These are phyloP conservation scores for Phytopythium ostracodes DNA, from an alignment of 352 stramenopile species.

Conservation along the genomic window DNA sequence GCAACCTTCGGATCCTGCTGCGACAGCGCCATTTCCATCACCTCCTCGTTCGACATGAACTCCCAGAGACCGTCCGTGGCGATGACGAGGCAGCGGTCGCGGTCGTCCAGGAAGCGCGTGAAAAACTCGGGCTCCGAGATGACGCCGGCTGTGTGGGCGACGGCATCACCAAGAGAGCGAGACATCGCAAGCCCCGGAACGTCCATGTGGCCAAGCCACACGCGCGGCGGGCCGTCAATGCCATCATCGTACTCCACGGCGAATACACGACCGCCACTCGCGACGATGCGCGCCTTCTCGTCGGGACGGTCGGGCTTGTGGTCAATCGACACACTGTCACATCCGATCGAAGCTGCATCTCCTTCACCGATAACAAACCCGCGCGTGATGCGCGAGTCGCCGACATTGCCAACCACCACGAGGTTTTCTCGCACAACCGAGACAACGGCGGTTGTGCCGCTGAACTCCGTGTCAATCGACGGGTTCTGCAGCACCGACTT, in stretches of 20 bases:
- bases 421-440: constrained; percentile 68
- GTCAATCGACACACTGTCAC: constrained; percentile 92
- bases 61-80: constrained; percentile 99
- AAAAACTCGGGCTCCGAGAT: constrained; percentile 95
- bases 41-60: constrained; percentile 97
- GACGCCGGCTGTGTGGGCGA: constrained; percentile 95
- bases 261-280: constrained; percentile 95
- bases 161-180: constrained; percentile 93
- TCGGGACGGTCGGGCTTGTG: constrained; percentile 96
- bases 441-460: constrained; percentile 81
- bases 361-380: constrained; percentile 58
- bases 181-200: constrained; percentile 98
- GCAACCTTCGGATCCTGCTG: constrained; percentile 77
- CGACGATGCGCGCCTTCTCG: constrained; percentile 95
- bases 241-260: constrained; percentile 98
- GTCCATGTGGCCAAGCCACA: constrained; percentile 99
- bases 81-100: constrained; percentile 94
- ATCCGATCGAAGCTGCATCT: constrained; percentile 27
- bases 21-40: constrained; percentile 79
- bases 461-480: constrained; percentile 93
- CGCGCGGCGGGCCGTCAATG: constrained; percentile 95
- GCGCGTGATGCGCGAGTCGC: constrained; percentile 94
- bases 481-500: constrained; percentile 86
- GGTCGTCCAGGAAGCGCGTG: constrained; percentile 71
- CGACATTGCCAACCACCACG: constrained; percentile 95